Conservation (phyloP, 2,329 filamentous ascomycete genomes). For the Ceratocystis alfenasii region DNA sequence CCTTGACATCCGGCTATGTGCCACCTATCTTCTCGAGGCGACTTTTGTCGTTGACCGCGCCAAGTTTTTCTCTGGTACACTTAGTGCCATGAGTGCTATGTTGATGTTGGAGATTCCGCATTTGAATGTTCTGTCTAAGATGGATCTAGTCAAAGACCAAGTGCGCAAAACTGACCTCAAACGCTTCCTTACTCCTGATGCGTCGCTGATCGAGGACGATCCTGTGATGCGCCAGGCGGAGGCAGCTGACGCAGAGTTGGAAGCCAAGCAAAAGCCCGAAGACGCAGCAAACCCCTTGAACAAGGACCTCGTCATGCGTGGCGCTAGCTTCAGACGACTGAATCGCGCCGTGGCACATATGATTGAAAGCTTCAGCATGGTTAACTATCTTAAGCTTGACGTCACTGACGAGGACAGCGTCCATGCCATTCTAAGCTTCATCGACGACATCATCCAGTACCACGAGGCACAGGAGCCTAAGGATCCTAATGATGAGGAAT, state of each 20-base stretch:
- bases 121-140: slow-evolving; percentile 92
- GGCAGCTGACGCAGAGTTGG: slow-evolving; percentile 46
- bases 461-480: slow-evolving; percentile 86
- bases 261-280: slow-evolving; percentile 42
- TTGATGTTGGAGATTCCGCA: slow-evolving; percentile 96
- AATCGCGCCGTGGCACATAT: slow-evolving; percentile 81
- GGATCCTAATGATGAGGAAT: slow-evolving; percentile 56
- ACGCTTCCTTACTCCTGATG: slow-evolving; percentile 79
- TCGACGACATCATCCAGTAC: slow-evolving; percentile 87
- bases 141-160: slow-evolving; percentile 89
- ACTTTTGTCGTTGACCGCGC: slow-evolving; percentile 92
- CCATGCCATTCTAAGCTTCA: slow-evolving; percentile 70
- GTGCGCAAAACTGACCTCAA: slow-evolving; percentile 79
- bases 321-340: slow-evolving; percentile 66
- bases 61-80: slow-evolving; percentile 92
- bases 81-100: slow-evolving; percentile 98
- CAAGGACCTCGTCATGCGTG: slow-evolving; percentile 61
- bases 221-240: slow-evolving; percentile 38
- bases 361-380: slow-evolving; percentile 97
- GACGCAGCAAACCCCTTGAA: slow-evolving; percentile 45
- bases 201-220: slow-evolving; percentile 69
- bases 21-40: slow-evolving; percentile 85
- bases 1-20: slow-evolving; percentile 83
- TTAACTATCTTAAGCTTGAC: slow-evolving; percentile 84
- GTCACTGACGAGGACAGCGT: slow-evolving; percentile 88